Evolutionary conservation across 441 rosid genomes (phyloP).

Genomic region (Arabidopsis hybrid): DNA sequence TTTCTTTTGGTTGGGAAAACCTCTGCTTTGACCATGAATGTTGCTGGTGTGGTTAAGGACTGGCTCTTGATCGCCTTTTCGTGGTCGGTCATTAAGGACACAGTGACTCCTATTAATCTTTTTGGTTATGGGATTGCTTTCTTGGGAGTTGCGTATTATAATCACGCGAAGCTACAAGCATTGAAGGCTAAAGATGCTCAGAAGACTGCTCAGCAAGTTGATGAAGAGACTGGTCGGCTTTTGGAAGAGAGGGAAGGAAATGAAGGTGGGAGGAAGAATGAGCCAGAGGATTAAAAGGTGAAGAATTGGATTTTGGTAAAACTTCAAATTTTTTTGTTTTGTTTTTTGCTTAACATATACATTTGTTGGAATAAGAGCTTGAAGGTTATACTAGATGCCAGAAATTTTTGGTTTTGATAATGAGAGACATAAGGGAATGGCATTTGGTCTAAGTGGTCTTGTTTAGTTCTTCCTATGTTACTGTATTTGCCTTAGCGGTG

Average conservation of each 20-base stretch:
- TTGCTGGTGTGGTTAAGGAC: conserved; percentile 57
- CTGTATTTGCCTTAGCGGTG: too few species aligned
- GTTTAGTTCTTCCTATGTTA: too few species aligned
- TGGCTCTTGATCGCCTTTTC: conserved; percentile 82
- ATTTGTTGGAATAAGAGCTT: conserved; percentile 54
- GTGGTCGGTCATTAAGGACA: conserved; percentile 93
- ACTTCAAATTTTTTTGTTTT: not conserved
- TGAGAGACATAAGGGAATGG: too few species aligned
- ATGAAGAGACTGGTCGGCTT: conserved; percentile 76
- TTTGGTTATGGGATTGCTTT: conserved; percentile 85
- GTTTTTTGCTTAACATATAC: conserved; percentile 7
- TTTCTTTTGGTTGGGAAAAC: conserved; percentile 95
- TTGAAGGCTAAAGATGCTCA: too few species aligned
- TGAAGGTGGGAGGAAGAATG: conserved; percentile 67
- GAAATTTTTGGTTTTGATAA: too few species aligned
- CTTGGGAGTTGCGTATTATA: too few species aligned
- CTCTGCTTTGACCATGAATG: conserved; percentile 95
- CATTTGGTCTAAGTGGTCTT: too few species aligned
- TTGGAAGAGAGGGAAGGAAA: conserved; percentile 88
- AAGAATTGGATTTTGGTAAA: not conserved
- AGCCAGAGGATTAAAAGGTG: conserved; percentile 55
- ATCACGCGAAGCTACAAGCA: too few species aligned
- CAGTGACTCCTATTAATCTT: conserved; percentile 83
- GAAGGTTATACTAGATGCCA: too few species aligned
- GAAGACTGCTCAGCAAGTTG: conserved; percentile 61